Evolutionary conservation across 23 red algal species (phyloP), one percentile per base, ranked within the genome.

Genomic region (Gracilaria gracilis): DNA sequence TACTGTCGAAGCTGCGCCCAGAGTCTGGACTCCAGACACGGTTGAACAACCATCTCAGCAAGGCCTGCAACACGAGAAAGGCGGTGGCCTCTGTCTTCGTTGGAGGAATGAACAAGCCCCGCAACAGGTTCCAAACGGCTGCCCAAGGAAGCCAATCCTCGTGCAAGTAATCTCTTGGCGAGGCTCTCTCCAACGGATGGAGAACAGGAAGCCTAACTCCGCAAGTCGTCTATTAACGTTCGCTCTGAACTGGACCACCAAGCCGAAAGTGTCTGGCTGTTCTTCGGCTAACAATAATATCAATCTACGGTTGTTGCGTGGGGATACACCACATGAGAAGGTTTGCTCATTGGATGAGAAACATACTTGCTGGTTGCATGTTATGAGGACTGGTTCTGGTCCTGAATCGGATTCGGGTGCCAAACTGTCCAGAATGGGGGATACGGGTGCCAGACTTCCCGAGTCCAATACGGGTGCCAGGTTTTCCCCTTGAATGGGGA

Each of bases 291-390:
- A 2, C 4, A 62, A 24, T 31, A 62, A 12, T 31, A 62, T 31
- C 59, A 62, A 62, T 7, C 59, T 62, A 4, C 27, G 59, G 29
- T 25, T 4, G 59, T 25, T 29, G 29, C 8, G 21, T 25, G 59
- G 59, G 21, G 4, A 16, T 29, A 27, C 13, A 12, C 29, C 59
- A 14, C 59, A 62, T 24, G 59, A 62, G 29, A 19, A 62, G 5
- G 59, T 62, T 62, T 31, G 59, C 27, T 62, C 59, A 62, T 62
- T 24, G 19, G 59, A 62, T 29, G 59, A 62, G 59, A 62, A 62
- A 31, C 59, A 62, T 4, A 29, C 27, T 62, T 2, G 4, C 19
- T 62, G 59, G 29, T 62, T 62, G 59, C 59, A 62, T 4, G 59
- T 62, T 28, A 62, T 29, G 59, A 62, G 29, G 24, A 62, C 27